phyloP scores from a whole-genome alignment of 139 green algal genomes.

The Trebouxia sp. region DNA sequence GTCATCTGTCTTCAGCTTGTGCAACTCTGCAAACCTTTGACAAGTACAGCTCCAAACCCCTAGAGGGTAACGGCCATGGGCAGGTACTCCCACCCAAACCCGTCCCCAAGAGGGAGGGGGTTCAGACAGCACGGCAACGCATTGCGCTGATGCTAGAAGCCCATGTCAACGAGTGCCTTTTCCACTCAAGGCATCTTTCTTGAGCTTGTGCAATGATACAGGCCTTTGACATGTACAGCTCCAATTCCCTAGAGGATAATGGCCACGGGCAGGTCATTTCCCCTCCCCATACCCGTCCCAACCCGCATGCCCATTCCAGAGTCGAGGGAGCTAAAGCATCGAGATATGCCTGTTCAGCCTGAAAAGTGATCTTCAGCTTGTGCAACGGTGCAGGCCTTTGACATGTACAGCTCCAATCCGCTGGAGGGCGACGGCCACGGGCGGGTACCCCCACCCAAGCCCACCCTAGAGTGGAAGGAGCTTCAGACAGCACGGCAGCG shows the following conservation, averaged over 20 bases:
- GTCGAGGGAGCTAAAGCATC: conserved; percentile 51
- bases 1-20: background rate
- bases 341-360: background rate
- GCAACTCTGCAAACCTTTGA: conserved; percentile 49
- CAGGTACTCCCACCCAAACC: no score
- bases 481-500: conserved; percentile 38
- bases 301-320: conserved; percentile 33
- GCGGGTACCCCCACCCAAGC: conserved; percentile 38
- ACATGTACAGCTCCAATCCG: conserved; percentile 41
- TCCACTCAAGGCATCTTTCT: no score
- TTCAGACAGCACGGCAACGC: no score
- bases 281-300: no score
- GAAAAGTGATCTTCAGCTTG: background rate
- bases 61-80: conserved; percentile 34
- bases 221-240: conserved; percentile 49
- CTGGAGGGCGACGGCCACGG: conserved; percentile 34
- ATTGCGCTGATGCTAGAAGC: no score
- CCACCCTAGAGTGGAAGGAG: conserved; percentile 44
- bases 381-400: conserved; percentile 47
- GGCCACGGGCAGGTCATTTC: conserved; percentile 22
- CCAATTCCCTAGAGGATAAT: conserved; percentile 36
- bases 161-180: no score
- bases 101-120: no score
- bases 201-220: conserved; percentile 10
- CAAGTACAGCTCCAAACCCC: conserved; percentile 36